Conservation (phyloP, 345 rosid species). For the Durio zibethinus region DNA sequence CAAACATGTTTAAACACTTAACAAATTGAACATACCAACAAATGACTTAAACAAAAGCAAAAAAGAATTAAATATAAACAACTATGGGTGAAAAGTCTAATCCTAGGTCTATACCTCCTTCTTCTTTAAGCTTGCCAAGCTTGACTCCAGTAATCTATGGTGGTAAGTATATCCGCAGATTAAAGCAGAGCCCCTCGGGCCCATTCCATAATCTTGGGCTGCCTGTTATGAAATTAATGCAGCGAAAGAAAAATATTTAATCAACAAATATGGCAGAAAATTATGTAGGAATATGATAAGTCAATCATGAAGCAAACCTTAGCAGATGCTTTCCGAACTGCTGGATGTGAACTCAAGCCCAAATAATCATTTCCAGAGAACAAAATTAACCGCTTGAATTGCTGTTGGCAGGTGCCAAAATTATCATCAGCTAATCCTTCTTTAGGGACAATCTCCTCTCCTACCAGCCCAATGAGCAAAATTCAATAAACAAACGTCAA, state of each 20-base stretch:
- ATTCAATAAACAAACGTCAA: not conserved
- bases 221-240: slow-evolving; percentile 5
- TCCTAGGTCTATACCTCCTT: slow-evolving; percentile 58
- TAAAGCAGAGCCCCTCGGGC: slow-evolving; percentile 94
- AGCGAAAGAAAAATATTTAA: not conserved
- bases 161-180: slow-evolving; percentile 88
- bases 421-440: slow-evolving; percentile 29
- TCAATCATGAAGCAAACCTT: slow-evolving; percentile 42
- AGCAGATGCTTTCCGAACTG: slow-evolving; percentile 71
- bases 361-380: slow-evolving; percentile 98
- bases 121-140: slow-evolving; percentile 83
- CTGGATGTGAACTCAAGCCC: slow-evolving; percentile 90
- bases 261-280: not conserved
- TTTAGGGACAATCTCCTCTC: slow-evolving; percentile 46
- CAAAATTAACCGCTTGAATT: slow-evolving; percentile 63
- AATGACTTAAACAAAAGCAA: not conserved
- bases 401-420: slow-evolving; percentile 7
- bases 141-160: slow-evolving; percentile 75
- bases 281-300: not conserved
- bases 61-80: not conserved
- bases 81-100: not conserved
- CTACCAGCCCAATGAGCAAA: slow-evolving; percentile 31
- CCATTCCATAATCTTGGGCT: slow-evolving; percentile 81
- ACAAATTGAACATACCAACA: not conserved
- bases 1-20: slow-evolving; percentile 3